Evolutionary conservation across 129 eudicot species (phyloP).

Genomic region (Apium graveolens): DNA sequence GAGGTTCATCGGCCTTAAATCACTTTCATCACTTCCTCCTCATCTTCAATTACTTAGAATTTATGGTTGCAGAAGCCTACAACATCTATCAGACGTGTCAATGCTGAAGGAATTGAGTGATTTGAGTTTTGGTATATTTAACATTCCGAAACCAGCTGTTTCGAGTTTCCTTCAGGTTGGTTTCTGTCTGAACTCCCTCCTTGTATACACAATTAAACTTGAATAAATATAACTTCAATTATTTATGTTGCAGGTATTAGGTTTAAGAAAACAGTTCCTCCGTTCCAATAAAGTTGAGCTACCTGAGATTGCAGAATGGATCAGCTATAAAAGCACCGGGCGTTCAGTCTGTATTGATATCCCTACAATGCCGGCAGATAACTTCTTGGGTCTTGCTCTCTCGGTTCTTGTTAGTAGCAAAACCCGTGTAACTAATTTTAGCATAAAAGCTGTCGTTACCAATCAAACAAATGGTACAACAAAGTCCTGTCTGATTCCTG

Average conservation of each 20-base stretch:
- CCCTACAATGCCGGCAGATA: background rate
- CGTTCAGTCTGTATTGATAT: background rate
- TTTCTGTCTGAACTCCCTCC: background rate
- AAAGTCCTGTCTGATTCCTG: background rate
- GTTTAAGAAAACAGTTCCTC: background rate
- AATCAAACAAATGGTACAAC: background rate
- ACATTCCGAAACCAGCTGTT: background rate
- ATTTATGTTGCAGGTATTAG: background rate
- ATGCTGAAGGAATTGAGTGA: background rate
- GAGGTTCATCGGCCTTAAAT: background rate
- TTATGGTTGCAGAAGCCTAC: background rate
- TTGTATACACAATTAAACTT: background rate
- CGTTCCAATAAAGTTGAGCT: background rate
- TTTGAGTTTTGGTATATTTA: background rate
- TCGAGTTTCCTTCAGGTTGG: background rate
- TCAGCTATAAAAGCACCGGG: no score
- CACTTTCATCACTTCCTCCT: background rate
- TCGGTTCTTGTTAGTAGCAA: background rate
- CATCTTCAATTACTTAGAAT: background rate
- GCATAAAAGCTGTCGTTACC: background rate
- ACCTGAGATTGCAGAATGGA: background rate
- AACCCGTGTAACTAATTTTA: accelerated
- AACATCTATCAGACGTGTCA: background rate
- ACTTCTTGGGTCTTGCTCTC: background rate
- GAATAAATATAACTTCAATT: background rate